phyloP scores from a whole-genome alignment of 352 stramenopile genomes.

The Saprolegnia diclina region DNA sequence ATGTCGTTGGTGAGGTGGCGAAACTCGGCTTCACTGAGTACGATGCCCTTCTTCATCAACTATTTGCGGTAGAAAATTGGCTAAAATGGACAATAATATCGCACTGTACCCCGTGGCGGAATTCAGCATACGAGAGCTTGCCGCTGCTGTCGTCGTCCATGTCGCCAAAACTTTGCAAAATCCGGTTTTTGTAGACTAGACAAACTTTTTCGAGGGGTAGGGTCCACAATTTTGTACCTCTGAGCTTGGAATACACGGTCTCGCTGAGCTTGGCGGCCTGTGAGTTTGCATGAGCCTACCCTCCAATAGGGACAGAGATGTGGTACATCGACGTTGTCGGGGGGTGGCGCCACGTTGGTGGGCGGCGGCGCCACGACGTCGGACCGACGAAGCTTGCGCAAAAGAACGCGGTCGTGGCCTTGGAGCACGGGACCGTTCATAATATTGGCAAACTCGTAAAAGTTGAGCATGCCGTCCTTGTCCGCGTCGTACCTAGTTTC shows the following conservation, averaged over 20 bases:
- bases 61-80: not conserved
- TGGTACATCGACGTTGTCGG: not conserved
- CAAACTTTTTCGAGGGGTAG: not conserved
- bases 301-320: not conserved
- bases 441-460: slow-evolving; percentile 20
- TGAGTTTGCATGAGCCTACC: not conserved
- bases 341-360: not conserved
- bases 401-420: slow-evolving; percentile 18
- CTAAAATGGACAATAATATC: not conserved
- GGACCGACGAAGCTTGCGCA: not conserved
- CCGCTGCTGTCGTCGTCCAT: slow-evolving; percentile 26
- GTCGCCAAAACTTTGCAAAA: slow-evolving; percentile 9
- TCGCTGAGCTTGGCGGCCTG: not conserved
- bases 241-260: slow-evolving; percentile 21
- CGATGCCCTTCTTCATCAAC: slow-evolving; percentile 24
- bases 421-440: slow-evolving; percentile 12
- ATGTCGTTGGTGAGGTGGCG: slow-evolving; percentile 16
- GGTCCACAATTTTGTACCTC: slow-evolving; percentile 1
- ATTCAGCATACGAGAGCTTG: slow-evolving; percentile 24
- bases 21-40: slow-evolving; percentile 20
- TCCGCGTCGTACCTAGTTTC: slow-evolving; percentile 16
- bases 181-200: slow-evolving; percentile 21
- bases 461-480: slow-evolving; percentile 20
- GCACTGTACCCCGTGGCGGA: slow-evolving; percentile 18
- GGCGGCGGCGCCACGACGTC: slow-evolving; percentile 1